Conservation (phyloP, 2,329 filamentous ascomycete species). For the Cladosporium velox region DNA sequence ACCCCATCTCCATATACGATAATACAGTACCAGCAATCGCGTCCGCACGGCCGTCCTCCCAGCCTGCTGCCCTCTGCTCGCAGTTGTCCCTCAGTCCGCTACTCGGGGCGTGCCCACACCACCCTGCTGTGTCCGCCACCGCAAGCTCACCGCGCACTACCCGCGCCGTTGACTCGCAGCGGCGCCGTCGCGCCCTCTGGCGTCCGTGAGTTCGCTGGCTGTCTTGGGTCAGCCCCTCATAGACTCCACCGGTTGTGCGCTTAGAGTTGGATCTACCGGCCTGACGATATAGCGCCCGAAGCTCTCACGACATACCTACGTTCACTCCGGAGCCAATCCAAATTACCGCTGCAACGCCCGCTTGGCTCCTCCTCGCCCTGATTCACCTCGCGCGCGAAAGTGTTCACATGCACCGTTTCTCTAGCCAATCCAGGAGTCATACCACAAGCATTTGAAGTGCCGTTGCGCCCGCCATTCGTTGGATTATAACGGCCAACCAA, state of each 20-base stretch:
- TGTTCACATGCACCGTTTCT: constrained; percentile 19
- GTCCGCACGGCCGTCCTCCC: constrained; percentile 14
- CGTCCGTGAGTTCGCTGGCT: constrained; percentile 16
- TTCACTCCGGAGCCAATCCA: constrained; percentile 21
- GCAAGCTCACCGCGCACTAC: constrained; percentile 13
- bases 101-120: constrained; percentile 4
- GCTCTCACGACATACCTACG: constrained; percentile 21
- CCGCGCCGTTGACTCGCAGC: constrained; percentile 21
- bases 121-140: neutral
- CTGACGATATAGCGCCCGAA: constrained; percentile 22
- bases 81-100: constrained; percentile 4
- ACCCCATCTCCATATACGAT: neutral
- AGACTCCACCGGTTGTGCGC: constrained; percentile 18
- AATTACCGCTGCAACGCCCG: constrained; percentile 21
- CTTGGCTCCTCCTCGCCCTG: constrained; percentile 21
- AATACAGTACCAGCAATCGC: neutral
- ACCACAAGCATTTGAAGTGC: constrained; percentile 19
- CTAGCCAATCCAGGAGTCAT: constrained; percentile 19
- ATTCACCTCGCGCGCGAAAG: constrained; percentile 22
- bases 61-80: constrained; percentile 10
- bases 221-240: constrained; percentile 22
- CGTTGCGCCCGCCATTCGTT: constrained; percentile 21
- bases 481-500: constrained; percentile 18
- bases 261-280: constrained; percentile 21
- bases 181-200: constrained; percentile 3